Base-by-base conservation (phyloP, 768 basidiomycete genomes). In the Suillus discolor region DNA sequence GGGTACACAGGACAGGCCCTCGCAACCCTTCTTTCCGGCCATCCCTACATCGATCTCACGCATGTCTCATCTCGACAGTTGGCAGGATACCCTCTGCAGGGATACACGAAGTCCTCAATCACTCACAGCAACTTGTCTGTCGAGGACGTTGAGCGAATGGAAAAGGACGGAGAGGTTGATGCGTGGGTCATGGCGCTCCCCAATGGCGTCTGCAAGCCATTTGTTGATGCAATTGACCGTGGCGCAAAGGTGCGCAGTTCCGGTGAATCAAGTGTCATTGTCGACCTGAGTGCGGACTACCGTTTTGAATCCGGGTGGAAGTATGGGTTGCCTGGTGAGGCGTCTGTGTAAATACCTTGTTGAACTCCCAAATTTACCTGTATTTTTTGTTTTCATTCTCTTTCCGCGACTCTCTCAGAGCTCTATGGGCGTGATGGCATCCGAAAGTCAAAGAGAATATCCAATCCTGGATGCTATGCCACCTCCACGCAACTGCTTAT, bases 121-220 rank as follows among this genome's bases (percentile, higher is more conserved):
- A 84, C 75, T 18, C 98, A 97, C 80, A 86, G 88, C 65, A 94
- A 97, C 78, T 83, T 99, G 18, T 90, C 89, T 0, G 75, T 83
- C 12, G 80, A 83, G 65, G 93, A 97, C 70, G 92, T 98, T 12
- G 89, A 93, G 75, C 82, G 79, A 74, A 92, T 99, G 90, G 97
- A 98, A 79, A 89, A 89, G 78, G 81, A 87, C 60, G 90, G 92
- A 11, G 92, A 91, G 72, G 94, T 99, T 20, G 97, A 99, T 74
- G 97, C 95, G 11, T 99, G 97, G 97, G 88, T 99, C 62, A 96
- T 98, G 93, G 97, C 97, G 3, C 85, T 99, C 57, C 97, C 97
- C n/a, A 99, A 99, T 70, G 97, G 97, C 23, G 86, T 94, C 28
- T 92, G 93, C 81, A 96, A 96, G 78, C 96, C 96, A 0, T 99